These are phyloP conservation scores for baker's yeast (Saccharomyces cerevisiae) DNA, from an alignment of 805 yeast species.

Conservation along the genomic window DNA sequence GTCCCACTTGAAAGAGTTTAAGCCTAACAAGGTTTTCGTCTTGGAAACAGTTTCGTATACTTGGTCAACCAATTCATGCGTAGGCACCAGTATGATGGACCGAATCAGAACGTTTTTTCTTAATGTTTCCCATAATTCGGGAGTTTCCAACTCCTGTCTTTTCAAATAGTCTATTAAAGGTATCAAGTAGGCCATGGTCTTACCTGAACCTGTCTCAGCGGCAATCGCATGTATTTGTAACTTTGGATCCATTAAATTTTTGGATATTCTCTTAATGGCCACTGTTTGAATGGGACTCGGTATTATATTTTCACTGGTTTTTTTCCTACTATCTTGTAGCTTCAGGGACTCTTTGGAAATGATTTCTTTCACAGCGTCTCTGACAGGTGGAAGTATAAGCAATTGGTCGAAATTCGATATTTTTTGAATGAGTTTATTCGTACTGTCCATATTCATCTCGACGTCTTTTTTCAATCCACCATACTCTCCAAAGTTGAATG, in stretches of 20 bases:
- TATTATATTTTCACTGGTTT: conserved; percentile 14
- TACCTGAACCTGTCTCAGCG: conserved; percentile 96
- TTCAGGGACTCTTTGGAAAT: conserved; percentile 41
- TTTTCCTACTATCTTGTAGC: conserved; percentile 9
- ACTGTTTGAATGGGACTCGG: conserved; percentile 83
- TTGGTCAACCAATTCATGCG: conserved; percentile 81
- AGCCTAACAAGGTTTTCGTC: conserved; percentile 29
- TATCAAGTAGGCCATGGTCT: conserved; percentile 83
- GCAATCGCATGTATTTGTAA: conserved; percentile 69
- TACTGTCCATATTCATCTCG: conserved; percentile 27
- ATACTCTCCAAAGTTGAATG: conserved; percentile 39
- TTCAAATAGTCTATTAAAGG: conserved; percentile 64
- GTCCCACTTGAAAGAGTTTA: conserved; percentile 54
- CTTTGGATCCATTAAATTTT: conserved; percentile 30
- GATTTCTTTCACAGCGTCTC: conserved; percentile 50
- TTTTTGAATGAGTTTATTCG: conserved; percentile 39
- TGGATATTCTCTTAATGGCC: conserved; percentile 40
- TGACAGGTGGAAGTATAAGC: conserved; percentile 56
- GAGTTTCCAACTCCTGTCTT: conserved; percentile 40
- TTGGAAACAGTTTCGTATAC: conserved; percentile 42
- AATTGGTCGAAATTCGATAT: conserved; percentile 59
- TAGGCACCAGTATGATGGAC: conserved; percentile 76
- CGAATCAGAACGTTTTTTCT: conserved; percentile 43
- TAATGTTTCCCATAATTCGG: conserved; percentile 31
- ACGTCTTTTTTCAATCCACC: conserved; percentile 40